Percentiles rank a stretch among this genome's conserved stretches.
Conservation (phyloP, 140 eudicot species). For the Stevia rebaudiana region DNA sequence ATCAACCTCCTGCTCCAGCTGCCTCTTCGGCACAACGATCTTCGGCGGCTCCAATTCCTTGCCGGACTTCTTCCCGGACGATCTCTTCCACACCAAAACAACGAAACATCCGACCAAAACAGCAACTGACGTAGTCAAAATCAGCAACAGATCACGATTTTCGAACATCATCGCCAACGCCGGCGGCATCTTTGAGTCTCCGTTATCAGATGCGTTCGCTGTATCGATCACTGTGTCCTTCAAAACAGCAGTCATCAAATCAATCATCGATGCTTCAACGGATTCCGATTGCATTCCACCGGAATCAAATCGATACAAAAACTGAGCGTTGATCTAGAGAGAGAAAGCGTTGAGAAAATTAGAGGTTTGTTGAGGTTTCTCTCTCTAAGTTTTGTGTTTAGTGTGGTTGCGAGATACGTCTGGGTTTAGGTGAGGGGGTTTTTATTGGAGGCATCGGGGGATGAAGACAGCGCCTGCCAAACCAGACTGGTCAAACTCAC, state of each 20-base stretch:
- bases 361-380: conserved; percentile 10
- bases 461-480: conserved; percentile 40
- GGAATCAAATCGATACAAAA: background rate
- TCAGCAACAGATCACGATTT: conserved; percentile 45
- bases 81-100: conserved; percentile 51
- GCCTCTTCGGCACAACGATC: conserved; percentile 43
- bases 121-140: conserved; percentile 56
- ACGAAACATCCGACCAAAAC: conserved; percentile 53
- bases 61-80: conserved; percentile 34
- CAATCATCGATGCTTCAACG: conserved; percentile 30
- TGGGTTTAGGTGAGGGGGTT: conserved; percentile 13
- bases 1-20: conserved; percentile 47
- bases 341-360: conserved; percentile 17
- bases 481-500: conserved; percentile 33
- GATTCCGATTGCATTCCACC: conserved; percentile 39
- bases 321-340: conserved; percentile 8
- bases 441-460: conserved; percentile 20
- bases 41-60: conserved; percentile 41
- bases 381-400: background rate
- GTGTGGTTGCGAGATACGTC: conserved; percentile 23
- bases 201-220: conserved; percentile 20
- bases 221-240: conserved; percentile 19
- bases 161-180: conserved; percentile 37
- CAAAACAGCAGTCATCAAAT: conserved; percentile 30
- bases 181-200: conserved; percentile 26